Base-by-base conservation (phyloP, 2,329 filamentous ascomycete genomes). In the Amylocarpus encephaloides region DNA sequence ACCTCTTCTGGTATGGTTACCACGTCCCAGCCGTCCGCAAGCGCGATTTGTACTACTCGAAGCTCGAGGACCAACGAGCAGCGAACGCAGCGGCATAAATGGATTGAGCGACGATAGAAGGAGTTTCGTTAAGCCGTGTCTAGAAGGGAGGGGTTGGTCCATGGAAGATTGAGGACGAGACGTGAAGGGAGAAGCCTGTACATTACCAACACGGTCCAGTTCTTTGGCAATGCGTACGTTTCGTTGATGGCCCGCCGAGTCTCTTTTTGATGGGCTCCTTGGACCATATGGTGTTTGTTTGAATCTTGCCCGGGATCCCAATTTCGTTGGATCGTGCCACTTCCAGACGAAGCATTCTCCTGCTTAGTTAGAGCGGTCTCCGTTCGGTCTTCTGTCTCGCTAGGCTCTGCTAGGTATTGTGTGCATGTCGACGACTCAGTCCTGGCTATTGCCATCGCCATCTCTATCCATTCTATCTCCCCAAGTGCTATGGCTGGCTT, bases 1-100 rank as follows among this genome's bases (percentile, higher is more conserved):
- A 78, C 65, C 67, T 68, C 61, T 80, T 71, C 68, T 80, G 77
- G 77, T 64, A 65, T 64, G 71, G 69, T 52, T 70, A 70, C 59
- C 74, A 77, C 58, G 60, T 70, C 41, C 68, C 69, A 50, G 61
- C 65, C 5, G 66, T 71, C 53, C 67, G 65, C 54, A 59, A 60
- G 48, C 68, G 70, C 50, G 70, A 72, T 63, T 49, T 55, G 10
- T 71, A 61, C 64, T 71, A 72, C 62, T 59, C 68, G 44, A 71
- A 67, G 58, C 58, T 72, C 42, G 69, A 72, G 60, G 64, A 67
- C 36, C 57, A 67, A 49, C 64, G 67, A 62, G 66, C 64, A 39
- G 64, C 65, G 30, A 62, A 61, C 43, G 62, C 62, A 41, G 42
- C 56, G 33, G 56, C 59, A 48, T 64, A 60, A 49, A 59, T 16